These are phyloP conservation scores for Fusarium sp. DNA, from an alignment of 2,329 filamentous ascomycete genomes.

Conservation along the genomic window DNA sequence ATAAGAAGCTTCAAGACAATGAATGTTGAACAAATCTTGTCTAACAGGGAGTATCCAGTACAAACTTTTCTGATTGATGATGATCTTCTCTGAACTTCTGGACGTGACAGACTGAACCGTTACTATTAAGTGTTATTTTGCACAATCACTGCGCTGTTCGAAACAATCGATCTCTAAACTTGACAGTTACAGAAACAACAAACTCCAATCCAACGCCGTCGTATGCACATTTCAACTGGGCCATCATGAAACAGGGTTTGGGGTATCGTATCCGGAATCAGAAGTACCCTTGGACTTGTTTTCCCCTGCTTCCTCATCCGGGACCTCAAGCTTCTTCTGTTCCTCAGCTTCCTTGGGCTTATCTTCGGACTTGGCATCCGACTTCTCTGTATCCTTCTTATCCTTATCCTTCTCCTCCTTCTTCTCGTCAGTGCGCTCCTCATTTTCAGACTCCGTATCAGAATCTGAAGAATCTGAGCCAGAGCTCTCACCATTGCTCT, in stretches of 20 bases:
- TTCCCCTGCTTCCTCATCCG: constrained; percentile 9
- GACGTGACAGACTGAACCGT: background rate
- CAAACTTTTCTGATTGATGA: background rate
- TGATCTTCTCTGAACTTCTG: background rate
- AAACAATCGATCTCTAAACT: background rate
- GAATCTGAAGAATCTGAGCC: constrained; percentile 43
- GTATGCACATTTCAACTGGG: constrained; percentile 15
- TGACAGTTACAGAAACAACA: constrained; percentile 4
- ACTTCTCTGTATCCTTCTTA: constrained; percentile 27
- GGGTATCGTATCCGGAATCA: constrained; percentile 54
- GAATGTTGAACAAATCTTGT: too few species aligned
- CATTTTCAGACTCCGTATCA: constrained; percentile 44
- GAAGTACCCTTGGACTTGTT: constrained; percentile 50
- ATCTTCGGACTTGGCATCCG: constrained; percentile 25
- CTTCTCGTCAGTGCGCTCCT: constrained; percentile 36
- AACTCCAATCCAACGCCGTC: constrained; percentile 27
- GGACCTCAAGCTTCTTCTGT: constrained; percentile 24
- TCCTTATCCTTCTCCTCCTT: constrained; percentile 42
- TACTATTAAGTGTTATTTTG: background rate
- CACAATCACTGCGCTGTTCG: background rate
- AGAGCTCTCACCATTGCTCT: constrained; percentile 39
- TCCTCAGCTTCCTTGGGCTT: constrained; percentile 10
- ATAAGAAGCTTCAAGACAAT: background rate
- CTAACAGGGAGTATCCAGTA: too few species aligned
- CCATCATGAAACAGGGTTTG: constrained; percentile 38